These are phyloP conservation scores for Chlorella sorokiniana DNA, from an alignment of 139 green algal genomes.

Conservation along the genomic window DNA sequence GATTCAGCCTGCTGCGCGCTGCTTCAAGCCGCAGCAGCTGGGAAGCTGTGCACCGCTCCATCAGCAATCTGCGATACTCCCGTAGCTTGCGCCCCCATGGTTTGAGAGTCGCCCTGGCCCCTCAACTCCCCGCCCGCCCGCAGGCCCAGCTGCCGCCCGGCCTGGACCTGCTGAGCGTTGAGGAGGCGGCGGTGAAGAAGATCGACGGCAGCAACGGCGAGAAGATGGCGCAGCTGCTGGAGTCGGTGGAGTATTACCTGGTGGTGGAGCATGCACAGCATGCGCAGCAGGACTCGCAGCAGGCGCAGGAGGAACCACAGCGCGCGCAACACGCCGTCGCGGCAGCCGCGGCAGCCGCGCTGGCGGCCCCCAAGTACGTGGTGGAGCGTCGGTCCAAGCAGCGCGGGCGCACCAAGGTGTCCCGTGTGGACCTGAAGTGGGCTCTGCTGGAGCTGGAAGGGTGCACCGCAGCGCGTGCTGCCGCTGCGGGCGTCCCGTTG, in stretches of 20 bases:
- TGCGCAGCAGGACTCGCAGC: constrained; percentile 21
- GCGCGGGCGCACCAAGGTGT: neutral
- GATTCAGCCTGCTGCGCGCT: too few relatives aligned
- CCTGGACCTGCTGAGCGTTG: constrained; percentile 43
- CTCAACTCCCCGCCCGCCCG: too few relatives aligned
- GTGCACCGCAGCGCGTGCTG: neutral
- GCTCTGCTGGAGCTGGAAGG: constrained; percentile 46
- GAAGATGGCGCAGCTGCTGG: constrained; percentile 47
- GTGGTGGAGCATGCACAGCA: constrained; percentile 28
- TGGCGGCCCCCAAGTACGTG: constrained; percentile 12
- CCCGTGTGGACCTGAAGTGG: constrained; percentile 38
- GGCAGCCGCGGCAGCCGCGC: neutral
- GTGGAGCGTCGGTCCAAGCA: constrained; percentile 20
- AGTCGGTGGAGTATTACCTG: constrained; percentile 50
- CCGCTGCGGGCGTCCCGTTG: neutral
- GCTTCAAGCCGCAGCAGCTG: too few relatives aligned
- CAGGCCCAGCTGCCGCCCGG: constrained; percentile 47
- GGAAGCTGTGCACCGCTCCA: too few relatives aligned
- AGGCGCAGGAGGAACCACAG: neutral
- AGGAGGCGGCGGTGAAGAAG: constrained; percentile 51
- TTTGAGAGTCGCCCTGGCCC: too few relatives aligned
- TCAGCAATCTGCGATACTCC: too few relatives aligned
- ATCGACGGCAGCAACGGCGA: constrained; percentile 51
- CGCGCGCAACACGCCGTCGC: neutral
- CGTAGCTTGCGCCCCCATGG: too few relatives aligned